Percentiles rank a stretch among this genome's conserved stretches.
Conservation (phyloP, 2,329 filamentous ascomycete genomes). For the Aspergillus bombycis region DNA sequence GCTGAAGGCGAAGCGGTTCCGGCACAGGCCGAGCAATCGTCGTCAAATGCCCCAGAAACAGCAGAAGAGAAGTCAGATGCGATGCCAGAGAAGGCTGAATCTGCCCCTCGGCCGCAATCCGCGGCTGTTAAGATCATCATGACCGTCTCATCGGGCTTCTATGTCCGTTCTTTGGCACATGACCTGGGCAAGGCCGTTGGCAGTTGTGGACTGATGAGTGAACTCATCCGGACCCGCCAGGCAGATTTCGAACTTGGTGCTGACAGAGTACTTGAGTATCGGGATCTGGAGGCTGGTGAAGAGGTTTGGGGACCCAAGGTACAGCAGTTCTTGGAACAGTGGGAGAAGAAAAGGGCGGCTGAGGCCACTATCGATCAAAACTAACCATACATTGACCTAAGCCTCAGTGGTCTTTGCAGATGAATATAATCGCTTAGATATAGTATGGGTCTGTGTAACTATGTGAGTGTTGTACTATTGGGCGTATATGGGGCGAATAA, state of each 20-base stretch:
- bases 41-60: slow-evolving; percentile 9
- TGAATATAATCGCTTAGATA: background rate
- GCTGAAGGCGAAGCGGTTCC: slow-evolving; percentile 29
- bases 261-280: slow-evolving; percentile 75
- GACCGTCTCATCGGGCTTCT: slow-evolving; percentile 94
- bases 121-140: slow-evolving; percentile 83
- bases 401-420: background rate
- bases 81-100: background rate
- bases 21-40: slow-evolving; percentile 18
- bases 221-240: slow-evolving; percentile 78
- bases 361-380: slow-evolving; percentile 5
- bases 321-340: slow-evolving; percentile 57
- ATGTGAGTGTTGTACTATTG: background rate
- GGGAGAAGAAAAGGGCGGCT: slow-evolving; percentile 47
- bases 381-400: background rate
- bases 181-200: slow-evolving; percentile 82
- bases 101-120: slow-evolving; percentile 39
- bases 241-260: slow-evolving; percentile 74
- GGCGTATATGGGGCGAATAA: background rate
- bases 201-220: slow-evolving; percentile 84
- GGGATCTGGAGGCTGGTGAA: slow-evolving; percentile 75
- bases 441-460: background rate
- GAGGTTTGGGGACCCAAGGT: slow-evolving; percentile 81
- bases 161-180: slow-evolving; percentile 90
- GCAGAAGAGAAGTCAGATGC: slow-evolving; percentile 6